Base-by-base conservation (phyloP, 2,329 filamentous ascomycete species). In the Amesomyces nigricolor region DNA sequence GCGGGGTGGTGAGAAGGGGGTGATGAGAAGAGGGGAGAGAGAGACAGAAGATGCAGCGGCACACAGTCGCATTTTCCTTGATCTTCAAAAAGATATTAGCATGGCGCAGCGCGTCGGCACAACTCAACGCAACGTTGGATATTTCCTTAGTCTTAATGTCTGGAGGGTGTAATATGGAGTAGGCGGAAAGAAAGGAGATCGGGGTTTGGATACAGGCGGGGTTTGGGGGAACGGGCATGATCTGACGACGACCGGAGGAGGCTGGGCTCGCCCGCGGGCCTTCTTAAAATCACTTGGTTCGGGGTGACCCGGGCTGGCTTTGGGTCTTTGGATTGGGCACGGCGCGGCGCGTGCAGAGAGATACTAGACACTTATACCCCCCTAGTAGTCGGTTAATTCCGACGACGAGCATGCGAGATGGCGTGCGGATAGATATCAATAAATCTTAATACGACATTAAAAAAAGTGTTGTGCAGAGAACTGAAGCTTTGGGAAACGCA, bases 1-100 rank as follows among this genome's bases (percentile, higher is more conserved):
- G 60, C 59, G 1, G 62, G 63, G 6, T 66, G 63, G 64, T 69
- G 65, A 66, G 61, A 59, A n/a, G n/a, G n/a, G n/a, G n/a, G n/a
- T n/a, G n/a, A n/a, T n/a, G n/a, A n/a, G n/a, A n/a, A n/a, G n/a
- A n/a, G n/a, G n/a, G n/a, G n/a, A n/a, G n/a, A n/a, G n/a, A n/a
- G n/a, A n/a, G n/a, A n/a, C n/a, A n/a, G n/a, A n/a, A n/a, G n/a
- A n/a, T n/a, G 4, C 61, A 10, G 45, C 45, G 54, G 46, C 45
- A 46, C 10, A 50, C 45, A 16, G 32, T 56, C 43, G 37, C 43
- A 22, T 48, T 54, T 56, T 48, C 39, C 35, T 60, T 58, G 35
- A 32, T 48, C 4, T 35, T 26, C 5, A 26, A 5, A 26, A 26
- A 13, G 32, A 22, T 26, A 43, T 14, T 38, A 54, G 45, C 48